Conservation (phyloP, 129 eudicot genomes). For the Chrysanthemum seticuspe region DNA sequence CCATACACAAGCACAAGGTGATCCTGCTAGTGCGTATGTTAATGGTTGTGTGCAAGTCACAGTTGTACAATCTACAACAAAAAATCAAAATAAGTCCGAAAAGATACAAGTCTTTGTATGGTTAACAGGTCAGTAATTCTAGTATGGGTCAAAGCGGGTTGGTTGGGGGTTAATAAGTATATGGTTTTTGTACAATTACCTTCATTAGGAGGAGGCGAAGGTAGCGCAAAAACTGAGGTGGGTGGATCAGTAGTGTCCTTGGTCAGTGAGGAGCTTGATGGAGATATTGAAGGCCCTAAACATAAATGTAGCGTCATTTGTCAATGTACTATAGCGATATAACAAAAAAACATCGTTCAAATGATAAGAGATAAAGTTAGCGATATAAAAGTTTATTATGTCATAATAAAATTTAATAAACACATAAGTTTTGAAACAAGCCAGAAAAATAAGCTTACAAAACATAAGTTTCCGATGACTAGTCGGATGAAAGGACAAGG, state of each 20-base stretch:
- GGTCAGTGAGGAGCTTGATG: too few species aligned
- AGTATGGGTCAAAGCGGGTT: not conserved
- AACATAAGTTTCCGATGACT: too few species aligned
- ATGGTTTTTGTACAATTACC: conserved; percentile 35
- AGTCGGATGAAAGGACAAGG: too few species aligned
- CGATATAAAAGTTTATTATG: too few species aligned
- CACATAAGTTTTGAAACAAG: too few species aligned
- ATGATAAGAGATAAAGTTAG: not conserved
- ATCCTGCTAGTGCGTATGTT: conserved; percentile 73
- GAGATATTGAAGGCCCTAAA: too few species aligned
- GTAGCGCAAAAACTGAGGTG: conserved; percentile 4
- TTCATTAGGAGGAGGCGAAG: conserved; percentile 88
- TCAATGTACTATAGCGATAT: not conserved
- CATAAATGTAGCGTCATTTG: not conserved
- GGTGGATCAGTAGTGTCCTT: too few species aligned
- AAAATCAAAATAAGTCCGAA: not conserved
- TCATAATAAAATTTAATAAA: too few species aligned
- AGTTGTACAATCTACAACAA: conserved; percentile 65
- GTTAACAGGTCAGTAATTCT: not conserved
- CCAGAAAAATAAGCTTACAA: too few species aligned
- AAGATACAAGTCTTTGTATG: not conserved
- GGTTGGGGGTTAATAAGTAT: not conserved
- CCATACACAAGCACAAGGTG: conserved; percentile 92
- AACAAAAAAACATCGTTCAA: conserved; percentile 7
- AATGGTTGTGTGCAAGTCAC: conserved; percentile 76